Evolutionary conservation across 208 protist species (phyloP), one percentile per base, ranked within the genome.

Genomic region (Dictyostelium gargantuum): DNA sequence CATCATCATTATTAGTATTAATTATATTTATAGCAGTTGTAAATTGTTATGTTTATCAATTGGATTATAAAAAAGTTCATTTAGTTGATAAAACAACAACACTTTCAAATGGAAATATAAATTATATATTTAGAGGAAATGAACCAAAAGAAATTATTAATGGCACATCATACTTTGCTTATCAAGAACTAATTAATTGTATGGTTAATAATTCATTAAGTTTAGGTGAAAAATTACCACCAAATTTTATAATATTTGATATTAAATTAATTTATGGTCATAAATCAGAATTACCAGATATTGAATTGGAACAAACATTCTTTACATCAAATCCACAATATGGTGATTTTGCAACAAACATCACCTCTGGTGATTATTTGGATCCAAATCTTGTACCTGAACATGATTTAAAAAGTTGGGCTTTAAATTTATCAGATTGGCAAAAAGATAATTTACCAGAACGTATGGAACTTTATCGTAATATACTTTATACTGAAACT

Each of bases 51-150:
- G n/a, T n/a, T n/a, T n/a, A n/a, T n/a, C n/a, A n/a, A n/a, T 40
- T 85, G 21, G 80, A 85, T 2, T 52, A 68, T 73, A 50, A 10
- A 54, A 89, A 89, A 52, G 66, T 89, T 42, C 66, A 74, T 52
- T 79, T 68, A 9, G 50, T 89, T 26, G 68, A 89, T 42, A 3
- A 40, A 48, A 46, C 58, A 4, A 1, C 11, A 17, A 11, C 38
- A 42, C 40, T 89, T 10, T 0, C 21, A 46, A 73, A 89, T 29
- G 82, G 82, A 6, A 40, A 38, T 52, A 54, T 58, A 23, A 89
- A 89, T 52, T 89, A 89, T 68, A 15, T 89, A 10, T 89, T 89
- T n/a, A 89, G 82, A 89, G 82, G 82, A 19, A 89, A 89, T 68
- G 82, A 89, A 68, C 82, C 82, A 70, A 89, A 63, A 13, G 40